A percentile compares a stretch with the other conserved stretches of the same genome.
Conservation (phyloP, 2,329 filamentous ascomycete genomes). For the Fusarium clavum region DNA sequence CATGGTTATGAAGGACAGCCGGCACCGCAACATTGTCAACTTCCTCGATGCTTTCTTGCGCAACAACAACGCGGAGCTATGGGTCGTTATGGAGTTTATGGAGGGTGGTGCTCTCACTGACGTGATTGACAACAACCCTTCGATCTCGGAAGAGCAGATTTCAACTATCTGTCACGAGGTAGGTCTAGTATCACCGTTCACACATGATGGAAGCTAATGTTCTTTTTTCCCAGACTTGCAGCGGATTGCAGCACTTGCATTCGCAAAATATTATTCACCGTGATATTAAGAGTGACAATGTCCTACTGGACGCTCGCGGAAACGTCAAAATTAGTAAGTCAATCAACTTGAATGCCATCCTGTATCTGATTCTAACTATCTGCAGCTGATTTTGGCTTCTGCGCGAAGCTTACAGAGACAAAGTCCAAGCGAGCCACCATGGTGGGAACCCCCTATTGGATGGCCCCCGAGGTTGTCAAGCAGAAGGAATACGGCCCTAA, state of each 20-base stretch:
- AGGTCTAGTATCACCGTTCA: constrained; percentile 50
- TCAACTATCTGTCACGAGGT: constrained; percentile 97
- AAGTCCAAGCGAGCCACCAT: constrained; percentile 98
- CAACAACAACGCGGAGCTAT: constrained; percentile 94
- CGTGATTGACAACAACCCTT: constrained; percentile 97
- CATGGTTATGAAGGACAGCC: constrained; percentile 99
- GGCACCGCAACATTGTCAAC: constrained; percentile 98
- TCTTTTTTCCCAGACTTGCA: constrained; percentile 79
- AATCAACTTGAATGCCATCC: neutral
- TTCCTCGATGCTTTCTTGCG: constrained; percentile 97
- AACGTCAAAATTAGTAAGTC: constrained; percentile 96
- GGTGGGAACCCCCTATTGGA: constrained; percentile 99
- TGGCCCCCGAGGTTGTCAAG: constrained; percentile 99
- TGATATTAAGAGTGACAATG: constrained; percentile 99
- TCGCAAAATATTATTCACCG: constrained; percentile 97
- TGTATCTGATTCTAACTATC: constrained; percentile 27
- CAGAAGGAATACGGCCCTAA: constrained; percentile 99
- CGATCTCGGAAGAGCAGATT: constrained; percentile 96
- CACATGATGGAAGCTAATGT: constrained; percentile 29
- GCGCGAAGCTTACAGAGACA: constrained; percentile 95
- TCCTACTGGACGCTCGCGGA: constrained; percentile 90
- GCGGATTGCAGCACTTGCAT: constrained; percentile 93
- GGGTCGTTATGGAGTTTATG: constrained; percentile 99
- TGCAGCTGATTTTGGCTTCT: constrained; percentile 98
- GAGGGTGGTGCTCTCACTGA: constrained; percentile 97